phyloP scores from a whole-genome alignment of 345 rosid species.

The Toxicodendron radicans region DNA sequence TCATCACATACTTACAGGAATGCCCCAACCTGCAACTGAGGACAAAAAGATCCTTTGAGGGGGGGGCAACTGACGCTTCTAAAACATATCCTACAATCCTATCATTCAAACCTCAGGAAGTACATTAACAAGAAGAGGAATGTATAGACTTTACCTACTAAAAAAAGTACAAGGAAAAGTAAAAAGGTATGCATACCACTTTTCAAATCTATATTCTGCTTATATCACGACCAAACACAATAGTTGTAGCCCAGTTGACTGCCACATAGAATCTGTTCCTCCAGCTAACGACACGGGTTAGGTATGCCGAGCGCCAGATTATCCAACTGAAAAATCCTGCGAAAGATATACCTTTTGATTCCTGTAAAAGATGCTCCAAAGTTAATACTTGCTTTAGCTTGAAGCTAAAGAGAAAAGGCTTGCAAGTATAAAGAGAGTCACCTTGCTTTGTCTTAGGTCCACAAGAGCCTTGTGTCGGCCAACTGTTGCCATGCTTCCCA shows the following conservation, averaged over 20 bases:
- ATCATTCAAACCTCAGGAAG: background rate
- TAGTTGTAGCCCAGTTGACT: constrained; percentile 84
- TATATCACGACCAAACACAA: constrained; percentile 87
- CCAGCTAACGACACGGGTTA: constrained; percentile 94
- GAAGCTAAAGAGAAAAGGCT: constrained; percentile 5
- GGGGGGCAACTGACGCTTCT: background rate
- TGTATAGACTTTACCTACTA: background rate
- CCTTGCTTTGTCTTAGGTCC: constrained; percentile 94
- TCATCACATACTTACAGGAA: background rate
- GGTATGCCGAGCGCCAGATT: constrained; percentile 97
- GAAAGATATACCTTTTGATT: constrained; percentile 67
- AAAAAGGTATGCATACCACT: constrained; percentile 7
- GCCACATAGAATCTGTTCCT: constrained; percentile 90
- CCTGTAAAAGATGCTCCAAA: constrained; percentile 40
- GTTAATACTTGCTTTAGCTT: constrained; percentile 12
- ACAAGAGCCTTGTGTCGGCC: constrained; percentile 94
- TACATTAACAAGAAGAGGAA: background rate
- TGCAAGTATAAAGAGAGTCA: constrained; percentile 24
- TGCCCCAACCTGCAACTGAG: constrained; percentile 12
- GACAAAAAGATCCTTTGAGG: background rate
- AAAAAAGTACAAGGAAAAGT: background rate
- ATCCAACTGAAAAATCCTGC: constrained; percentile 88
- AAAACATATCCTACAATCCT: background rate
- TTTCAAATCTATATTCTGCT: constrained; percentile 51
- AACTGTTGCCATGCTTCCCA: constrained; percentile 95